phyloP scores from a whole-genome alignment of 2,329 filamentous ascomycete species.

The Didymella segeticola region DNA sequence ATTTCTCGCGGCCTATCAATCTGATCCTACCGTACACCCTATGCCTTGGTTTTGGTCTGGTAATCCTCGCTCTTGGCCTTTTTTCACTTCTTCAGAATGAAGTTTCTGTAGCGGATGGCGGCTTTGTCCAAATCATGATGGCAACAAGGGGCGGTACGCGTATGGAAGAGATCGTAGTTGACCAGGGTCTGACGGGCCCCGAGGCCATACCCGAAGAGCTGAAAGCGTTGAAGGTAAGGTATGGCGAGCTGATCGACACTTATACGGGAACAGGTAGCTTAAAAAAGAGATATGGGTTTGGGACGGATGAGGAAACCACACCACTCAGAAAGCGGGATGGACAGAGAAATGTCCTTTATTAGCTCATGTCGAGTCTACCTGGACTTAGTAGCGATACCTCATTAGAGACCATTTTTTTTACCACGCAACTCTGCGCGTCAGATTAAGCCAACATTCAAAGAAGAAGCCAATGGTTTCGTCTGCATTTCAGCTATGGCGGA shows the following conservation, averaged over 20 bases:
- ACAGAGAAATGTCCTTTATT: too few species aligned
- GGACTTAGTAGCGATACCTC: too few species aligned
- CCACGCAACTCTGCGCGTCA: too few species aligned
- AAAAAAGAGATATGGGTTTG: not conserved
- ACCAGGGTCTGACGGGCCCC: not conserved
- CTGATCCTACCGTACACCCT: slow-evolving; percentile 18
- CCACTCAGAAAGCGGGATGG: not conserved
- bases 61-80: slow-evolving; percentile 8
- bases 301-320: not conserved
- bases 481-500: too few species aligned
- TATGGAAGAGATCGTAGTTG: not conserved
- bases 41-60: not conserved
- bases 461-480: too few species aligned
- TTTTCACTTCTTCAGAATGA: slow-evolving; percentile 12
- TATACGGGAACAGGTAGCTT: too few species aligned
- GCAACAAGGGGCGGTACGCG: slow-evolving; percentile 15
- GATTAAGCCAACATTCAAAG: too few species aligned
- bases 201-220: not conserved
- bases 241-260: not conserved
- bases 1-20: slow-evolving; percentile 6
- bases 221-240: not conserved
- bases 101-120: slow-evolving; percentile 10
- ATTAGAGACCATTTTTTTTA: too few species aligned
- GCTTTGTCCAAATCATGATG: slow-evolving; percentile 22
- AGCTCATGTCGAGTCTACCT: too few species aligned